Evolutionary conservation across 2,329 filamentous ascomycete genomes (phyloP).

Genomic region (Alternaria gansuensis): DNA sequence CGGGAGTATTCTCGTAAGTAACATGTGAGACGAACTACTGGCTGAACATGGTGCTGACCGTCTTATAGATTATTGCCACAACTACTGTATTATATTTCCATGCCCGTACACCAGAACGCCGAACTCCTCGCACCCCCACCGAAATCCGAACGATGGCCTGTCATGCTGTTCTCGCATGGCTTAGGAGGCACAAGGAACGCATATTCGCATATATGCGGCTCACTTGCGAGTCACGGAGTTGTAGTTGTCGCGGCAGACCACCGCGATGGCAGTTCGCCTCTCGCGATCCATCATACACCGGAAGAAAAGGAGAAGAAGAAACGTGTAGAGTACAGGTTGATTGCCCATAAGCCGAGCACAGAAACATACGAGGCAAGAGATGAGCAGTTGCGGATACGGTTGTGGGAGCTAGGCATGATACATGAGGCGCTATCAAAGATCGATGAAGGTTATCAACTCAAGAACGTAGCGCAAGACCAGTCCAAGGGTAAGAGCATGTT

Average conservation of each 20-base stretch:
- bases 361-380: conserved; percentile 74
- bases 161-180: conserved; percentile 86
- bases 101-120: conserved; percentile 77
- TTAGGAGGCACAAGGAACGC: conserved; percentile 82
- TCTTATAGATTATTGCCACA: conserved; percentile 69
- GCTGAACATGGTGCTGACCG: not conserved
- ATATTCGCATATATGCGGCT: conserved; percentile 83
- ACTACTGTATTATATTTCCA: conserved; percentile 75
- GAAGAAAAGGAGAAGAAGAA: conserved; percentile 51
- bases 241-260: conserved; percentile 85
- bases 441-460: conserved; percentile 63
- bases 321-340: conserved; percentile 56
- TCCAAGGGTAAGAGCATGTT: conserved; percentile 59
- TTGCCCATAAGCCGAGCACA: conserved; percentile 69
- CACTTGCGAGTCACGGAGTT: conserved; percentile 80
- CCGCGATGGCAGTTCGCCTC: conserved; percentile 79
- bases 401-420: conserved; percentile 79
- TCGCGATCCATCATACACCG: conserved; percentile 74
- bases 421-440: conserved; percentile 74
- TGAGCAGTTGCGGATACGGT: conserved; percentile 74
- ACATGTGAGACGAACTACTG: not conserved
- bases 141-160: conserved; percentile 72
- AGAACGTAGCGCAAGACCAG: conserved; percentile 57
- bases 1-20: conserved; percentile 53
- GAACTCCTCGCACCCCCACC: conserved; percentile 62